Evolutionary conservation across 2,329 filamentous ascomycete species (phyloP), one percentile per base, ranked within the genome.

Genomic region (Cladosporium sp.): DNA sequence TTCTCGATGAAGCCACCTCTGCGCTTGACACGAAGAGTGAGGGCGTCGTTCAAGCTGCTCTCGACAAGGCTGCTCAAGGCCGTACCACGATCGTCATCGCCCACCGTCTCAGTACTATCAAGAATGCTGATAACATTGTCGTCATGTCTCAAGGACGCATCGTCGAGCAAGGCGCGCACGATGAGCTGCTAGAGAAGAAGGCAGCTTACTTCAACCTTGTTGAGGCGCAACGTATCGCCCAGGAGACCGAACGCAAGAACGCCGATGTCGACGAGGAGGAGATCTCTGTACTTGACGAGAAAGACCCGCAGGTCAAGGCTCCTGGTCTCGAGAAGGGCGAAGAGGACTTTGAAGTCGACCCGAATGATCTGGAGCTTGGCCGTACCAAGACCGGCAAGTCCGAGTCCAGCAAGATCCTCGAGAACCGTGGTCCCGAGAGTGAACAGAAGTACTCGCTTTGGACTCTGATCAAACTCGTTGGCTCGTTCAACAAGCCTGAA

Each of bases 41-140:
- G 71, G 90, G 89, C 40, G 86, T 95, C 8, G 92, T 99, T 1
- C 93, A 97, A 68, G 89, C 89, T 37, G 93, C 93, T 15, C 78
- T 99, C 8, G 91, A 97, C 61, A 86, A 82, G 43, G 93, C 92
- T 20, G 80, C 90, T 1, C 79, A 86, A 56, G 92, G 91, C 19
- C 82, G 93, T 48, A 99, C 93, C 0, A 97, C 93, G 2, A 96
- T 97, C 60, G 88, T 91, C 6, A 97, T 99, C 68, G 93, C 93
- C 38, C 93, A 99, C 72, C 85, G 92, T 59, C 77, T 99, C 7
- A 96, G 90, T 1, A 99, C 93, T 5, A 96, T 99, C 73, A 90
- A 84, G 69, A 85, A 90, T 56, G 92, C 92, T 0, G 87, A 97
- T 69, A 96, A 96, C 63, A 99, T 99, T 59, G 88, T 97, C 11